Evolutionary conservation across 768 basidiomycete species (phyloP).

Genomic region (Boletus reticuloceps): DNA sequence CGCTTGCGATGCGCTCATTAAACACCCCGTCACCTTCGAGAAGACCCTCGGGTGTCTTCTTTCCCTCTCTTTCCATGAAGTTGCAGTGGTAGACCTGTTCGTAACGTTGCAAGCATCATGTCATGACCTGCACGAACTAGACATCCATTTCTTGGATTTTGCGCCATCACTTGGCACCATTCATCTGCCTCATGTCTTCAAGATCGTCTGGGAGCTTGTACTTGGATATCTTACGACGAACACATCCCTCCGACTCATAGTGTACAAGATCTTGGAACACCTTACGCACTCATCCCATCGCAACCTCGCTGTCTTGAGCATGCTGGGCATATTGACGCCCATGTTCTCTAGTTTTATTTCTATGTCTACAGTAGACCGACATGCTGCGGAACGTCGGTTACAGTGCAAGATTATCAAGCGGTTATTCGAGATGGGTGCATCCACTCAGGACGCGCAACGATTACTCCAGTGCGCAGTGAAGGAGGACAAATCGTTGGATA

Average conservation of each 20-base stretch:
- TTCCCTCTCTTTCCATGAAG: constrained; percentile 64
- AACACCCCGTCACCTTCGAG: constrained; percentile 45
- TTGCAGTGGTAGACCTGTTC: constrained; percentile 57
- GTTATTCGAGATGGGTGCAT: constrained; percentile 75
- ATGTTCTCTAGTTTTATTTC: constrained; percentile 38
- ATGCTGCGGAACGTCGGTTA: constrained; percentile 45
- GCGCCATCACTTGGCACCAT: constrained; percentile 46
- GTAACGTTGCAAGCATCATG: constrained; percentile 35
- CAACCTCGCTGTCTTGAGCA: constrained; percentile 67
- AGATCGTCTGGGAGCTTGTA: constrained; percentile 54
- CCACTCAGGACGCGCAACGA: constrained; percentile 56
- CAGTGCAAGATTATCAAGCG: constrained; percentile 61
- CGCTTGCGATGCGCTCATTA: constrained; percentile 53
- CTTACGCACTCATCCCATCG: constrained; percentile 60
- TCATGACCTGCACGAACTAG: constrained; percentile 40
- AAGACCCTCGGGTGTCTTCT: constrained; percentile 66
- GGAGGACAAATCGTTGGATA: constrained; percentile 50
- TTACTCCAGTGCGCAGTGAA: constrained; percentile 60
- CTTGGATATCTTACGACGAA: constrained; percentile 36
- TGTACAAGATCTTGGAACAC: constrained; percentile 62
- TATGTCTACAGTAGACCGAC: constrained; percentile 17
- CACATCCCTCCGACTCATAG: constrained; percentile 45
- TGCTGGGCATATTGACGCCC: constrained; percentile 50
- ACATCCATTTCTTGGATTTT: constrained; percentile 42
- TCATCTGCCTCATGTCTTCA: constrained; percentile 56